These are phyloP conservation scores for Magnusiomyces suaveolens DNA, from an alignment of 1,139 yeast species.

Conservation along the genomic window DNA sequence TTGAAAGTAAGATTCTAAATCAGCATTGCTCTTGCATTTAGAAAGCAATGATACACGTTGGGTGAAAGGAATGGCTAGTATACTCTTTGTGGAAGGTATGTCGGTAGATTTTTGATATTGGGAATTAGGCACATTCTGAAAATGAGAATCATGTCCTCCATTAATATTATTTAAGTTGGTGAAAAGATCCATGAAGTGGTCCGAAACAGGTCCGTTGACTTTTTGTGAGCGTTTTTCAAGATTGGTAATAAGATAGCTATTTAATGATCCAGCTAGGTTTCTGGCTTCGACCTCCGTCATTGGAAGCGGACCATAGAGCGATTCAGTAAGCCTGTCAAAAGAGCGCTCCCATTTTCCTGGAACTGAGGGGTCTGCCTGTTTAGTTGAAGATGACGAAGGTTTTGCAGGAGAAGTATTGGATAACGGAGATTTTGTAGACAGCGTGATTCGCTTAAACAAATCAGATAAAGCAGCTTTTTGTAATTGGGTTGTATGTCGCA, in stretches of 20 bases:
- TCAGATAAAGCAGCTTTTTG: conserved; percentile 9
- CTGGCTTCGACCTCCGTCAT: conserved; percentile 19
- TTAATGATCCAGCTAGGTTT: conserved; percentile 18
- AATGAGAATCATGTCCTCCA: conserved; percentile 1
- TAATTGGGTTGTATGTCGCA: conserved; percentile 5
- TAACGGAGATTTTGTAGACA: conserved; percentile 1
- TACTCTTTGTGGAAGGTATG: background rate
- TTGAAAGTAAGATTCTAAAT: conserved; percentile 18
- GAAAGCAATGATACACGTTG: conserved; percentile 8
- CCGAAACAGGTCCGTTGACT: conserved; percentile 16
- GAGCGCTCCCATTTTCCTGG: conserved; percentile 12
- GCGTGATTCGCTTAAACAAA: conserved; percentile 10
- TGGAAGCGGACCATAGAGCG: conserved; percentile 21
- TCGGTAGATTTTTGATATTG: conserved; percentile 1
- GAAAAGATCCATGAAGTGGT: conserved; percentile 25
- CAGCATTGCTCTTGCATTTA: conserved; percentile 12
- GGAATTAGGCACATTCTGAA: conserved; percentile 6
- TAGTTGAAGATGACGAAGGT: background rate
- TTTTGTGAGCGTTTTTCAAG: conserved; percentile 17
- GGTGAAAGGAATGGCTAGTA: background rate
- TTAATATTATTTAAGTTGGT: conserved; percentile 21
- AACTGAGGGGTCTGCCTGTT: background rate
- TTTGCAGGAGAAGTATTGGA: background rate
- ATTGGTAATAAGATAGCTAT: conserved; percentile 17
- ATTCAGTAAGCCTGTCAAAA: conserved; percentile 17